Base-by-base conservation (phyloP, 2,329 filamentous ascomycete species). In the Phialophora macrospora region DNA sequence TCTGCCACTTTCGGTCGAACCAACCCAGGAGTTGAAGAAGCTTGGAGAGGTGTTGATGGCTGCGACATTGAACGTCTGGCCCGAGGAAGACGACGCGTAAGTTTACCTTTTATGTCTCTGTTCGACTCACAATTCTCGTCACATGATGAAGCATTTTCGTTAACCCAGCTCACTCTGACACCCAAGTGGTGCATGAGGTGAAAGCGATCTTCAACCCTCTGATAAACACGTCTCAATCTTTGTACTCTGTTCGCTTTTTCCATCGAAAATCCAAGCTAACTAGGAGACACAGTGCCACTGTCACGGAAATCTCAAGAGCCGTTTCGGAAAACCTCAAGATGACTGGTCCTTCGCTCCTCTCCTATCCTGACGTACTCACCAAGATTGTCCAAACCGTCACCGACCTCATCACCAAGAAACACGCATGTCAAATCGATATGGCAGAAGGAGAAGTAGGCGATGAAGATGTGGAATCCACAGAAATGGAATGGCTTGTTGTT, bases 91-190 rank as follows among this genome's bases (percentile, higher is more conserved):
- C 76, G 95, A 99, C 79, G 88, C 93, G 93, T 97, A 90, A 76
- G 94, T 92, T 71, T 66, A 49, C 65, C 68, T 63, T 68, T 73
- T 48, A 64, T 69, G 63, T 59, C 68, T 71, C 59, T 51, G 65
- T 63, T 62, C 48, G 30, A 59, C 64, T 68, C 20, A 49, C 62
- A 49, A 9, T n/a, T 62, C 65, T 70, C 66, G 38, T 57, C 49
- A 62, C 75, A 89, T 92, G 93, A 97, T 97, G 93, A 97, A 81
- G 84, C 86, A 83, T 80, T 82, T 87, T 88, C 91, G 92, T 93
- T 93, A 94, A 67, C 94, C 93, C 93, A 97, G 93, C 93, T 97
- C 94, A 97, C 93, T 97, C 92, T 91, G 90, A 98, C 89, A 89
- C 91, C 86, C 82, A 85, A 81, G 81, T 77, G 87, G 90, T 88